phyloP scores from a whole-genome alignment of 345 rosid species.

The Aethionema arabicum region DNA sequence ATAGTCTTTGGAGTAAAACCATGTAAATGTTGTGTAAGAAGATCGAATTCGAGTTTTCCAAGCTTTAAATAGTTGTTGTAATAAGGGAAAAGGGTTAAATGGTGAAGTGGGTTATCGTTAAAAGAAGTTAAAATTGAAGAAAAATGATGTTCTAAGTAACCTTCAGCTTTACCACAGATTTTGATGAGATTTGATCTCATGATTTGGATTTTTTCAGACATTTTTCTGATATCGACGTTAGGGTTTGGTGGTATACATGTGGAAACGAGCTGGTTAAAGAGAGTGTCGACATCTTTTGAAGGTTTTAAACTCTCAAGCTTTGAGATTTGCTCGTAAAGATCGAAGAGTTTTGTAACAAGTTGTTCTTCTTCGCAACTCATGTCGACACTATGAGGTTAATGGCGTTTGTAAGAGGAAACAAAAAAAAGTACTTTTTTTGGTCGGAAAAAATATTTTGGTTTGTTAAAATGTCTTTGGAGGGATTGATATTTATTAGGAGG shows the following conservation, averaged over 20 bases:
- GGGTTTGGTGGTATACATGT: slow-evolving; percentile 78
- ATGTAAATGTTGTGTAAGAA: slow-evolving; percentile 45
- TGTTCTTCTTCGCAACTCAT: slow-evolving; percentile 65
- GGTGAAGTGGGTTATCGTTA: slow-evolving; percentile 57
- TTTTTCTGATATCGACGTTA: slow-evolving; percentile 53
- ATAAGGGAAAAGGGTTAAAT: slow-evolving; percentile 71
- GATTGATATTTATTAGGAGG: no score
- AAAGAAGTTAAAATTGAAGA: slow-evolving; percentile 54
- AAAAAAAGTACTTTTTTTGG: background rate
- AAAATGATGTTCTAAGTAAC: slow-evolving; percentile 60
- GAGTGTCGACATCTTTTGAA: slow-evolving; percentile 68
- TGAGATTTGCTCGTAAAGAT: slow-evolving; percentile 64
- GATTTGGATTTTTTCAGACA: slow-evolving; percentile 49
- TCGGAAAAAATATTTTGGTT: no score
- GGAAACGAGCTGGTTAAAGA: slow-evolving; percentile 67
- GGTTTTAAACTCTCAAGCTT: slow-evolving; percentile 67
- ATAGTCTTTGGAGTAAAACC: slow-evolving; percentile 40
- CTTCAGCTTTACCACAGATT: slow-evolving; percentile 75
- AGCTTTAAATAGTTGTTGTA: slow-evolving; percentile 76
- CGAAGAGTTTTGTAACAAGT: slow-evolving; percentile 50
- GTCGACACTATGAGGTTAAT: slow-evolving; percentile 48
- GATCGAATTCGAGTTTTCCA: slow-evolving; percentile 58
- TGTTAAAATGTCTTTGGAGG: no score
- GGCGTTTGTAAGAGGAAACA: background rate
- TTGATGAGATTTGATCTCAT: slow-evolving; percentile 61